Base-by-base conservation (phyloP, 805 yeast species). In the Saturnispora zaruensis region DNA sequence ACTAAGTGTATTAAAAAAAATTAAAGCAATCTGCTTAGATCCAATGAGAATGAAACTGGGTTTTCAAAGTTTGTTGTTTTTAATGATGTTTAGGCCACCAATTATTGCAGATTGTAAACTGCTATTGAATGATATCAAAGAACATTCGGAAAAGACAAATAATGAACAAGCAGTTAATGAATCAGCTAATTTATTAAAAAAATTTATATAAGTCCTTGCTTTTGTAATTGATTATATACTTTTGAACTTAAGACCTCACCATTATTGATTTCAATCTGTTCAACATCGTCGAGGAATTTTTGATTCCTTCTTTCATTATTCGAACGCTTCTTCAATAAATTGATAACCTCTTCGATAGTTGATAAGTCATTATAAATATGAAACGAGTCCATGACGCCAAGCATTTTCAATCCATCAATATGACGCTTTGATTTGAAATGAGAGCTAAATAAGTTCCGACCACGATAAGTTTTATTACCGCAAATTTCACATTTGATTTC, bases 61-160 rank as follows among this genome's bases (percentile, higher is more conserved):
- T 0, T 80, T 87, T 57, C 82, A 87, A 57, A 80, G 96, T 1
- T 68, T 95, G 50, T 87, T 86, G 56, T 87, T 84, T 59, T 67
- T 93, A 53, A 78, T 90, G 49, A 85, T 88, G 91, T 86, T 87
- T 65, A 77, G 96, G 59, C 96, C 96, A 0, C 97, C 98, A 0
- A 87, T 79, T 26, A 78, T 82, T 53, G 71, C 63, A 3, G 67
- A 69, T 11, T 79, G 84, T 57, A 59, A 81, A 25, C 68, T 66
- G 3, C 68, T 81, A 3, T 66, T 82, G 46, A 65, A 65, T 45
- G 77, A 75, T 14, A 61, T 82, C 55, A 67, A 75, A 41, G 72
- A 71, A 36, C 64, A 66, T 30, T 51, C 66, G 8, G 55, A 54
- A 9, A 50, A 53, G 3, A 50, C 49, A 34, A 58, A 57, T 20